phyloP scores from a whole-genome alignment of 768 basidiomycete genomes.

The Candolleomyces aberdarensis region DNA sequence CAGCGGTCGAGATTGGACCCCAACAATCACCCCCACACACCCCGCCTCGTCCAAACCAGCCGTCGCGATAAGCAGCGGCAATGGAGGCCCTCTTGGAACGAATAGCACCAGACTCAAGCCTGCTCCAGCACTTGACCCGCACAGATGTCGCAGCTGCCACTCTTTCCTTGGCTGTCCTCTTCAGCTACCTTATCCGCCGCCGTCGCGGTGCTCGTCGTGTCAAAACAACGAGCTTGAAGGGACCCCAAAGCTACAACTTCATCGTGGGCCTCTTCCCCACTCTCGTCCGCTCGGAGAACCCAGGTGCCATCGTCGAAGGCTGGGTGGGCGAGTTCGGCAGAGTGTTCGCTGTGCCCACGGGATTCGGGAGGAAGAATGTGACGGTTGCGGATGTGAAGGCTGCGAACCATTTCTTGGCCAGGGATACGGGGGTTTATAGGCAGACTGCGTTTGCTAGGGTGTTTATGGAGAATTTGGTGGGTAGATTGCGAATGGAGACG shows the following conservation, averaged over 20 bases:
- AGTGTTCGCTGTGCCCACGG: constrained; percentile 37
- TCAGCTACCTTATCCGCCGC: too few relatives aligned
- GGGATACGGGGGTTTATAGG: constrained; percentile 47
- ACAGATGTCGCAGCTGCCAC: too few relatives aligned
- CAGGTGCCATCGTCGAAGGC: constrained; percentile 34
- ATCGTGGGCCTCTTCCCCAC: constrained; percentile 37
- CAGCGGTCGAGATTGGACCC: too few relatives aligned
- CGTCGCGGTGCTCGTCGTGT: too few relatives aligned
- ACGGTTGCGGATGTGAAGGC: constrained; percentile 49
- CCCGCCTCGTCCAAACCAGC: too few relatives aligned
- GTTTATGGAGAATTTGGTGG: constrained; percentile 39
- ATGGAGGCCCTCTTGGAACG: too few relatives aligned
- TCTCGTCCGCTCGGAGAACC: constrained; percentile 25
- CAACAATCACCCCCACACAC: too few relatives aligned
- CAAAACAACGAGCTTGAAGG: not conserved
- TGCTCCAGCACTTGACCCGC: too few relatives aligned
- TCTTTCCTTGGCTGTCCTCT: too few relatives aligned
- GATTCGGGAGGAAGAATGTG: constrained; percentile 31
- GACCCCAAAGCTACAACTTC: constrained; percentile 6
- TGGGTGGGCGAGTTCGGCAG: constrained; percentile 50
- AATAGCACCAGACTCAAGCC: too few relatives aligned
- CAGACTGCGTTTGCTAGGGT: constrained; percentile 31
- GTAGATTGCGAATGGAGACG: constrained; percentile 5
- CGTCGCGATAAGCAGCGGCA: too few relatives aligned
- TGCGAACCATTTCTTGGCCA: constrained; percentile 45